Evolutionary conservation across 352 stramenopile species (phyloP).

Genomic region (Globisporangium emineosum): DNA sequence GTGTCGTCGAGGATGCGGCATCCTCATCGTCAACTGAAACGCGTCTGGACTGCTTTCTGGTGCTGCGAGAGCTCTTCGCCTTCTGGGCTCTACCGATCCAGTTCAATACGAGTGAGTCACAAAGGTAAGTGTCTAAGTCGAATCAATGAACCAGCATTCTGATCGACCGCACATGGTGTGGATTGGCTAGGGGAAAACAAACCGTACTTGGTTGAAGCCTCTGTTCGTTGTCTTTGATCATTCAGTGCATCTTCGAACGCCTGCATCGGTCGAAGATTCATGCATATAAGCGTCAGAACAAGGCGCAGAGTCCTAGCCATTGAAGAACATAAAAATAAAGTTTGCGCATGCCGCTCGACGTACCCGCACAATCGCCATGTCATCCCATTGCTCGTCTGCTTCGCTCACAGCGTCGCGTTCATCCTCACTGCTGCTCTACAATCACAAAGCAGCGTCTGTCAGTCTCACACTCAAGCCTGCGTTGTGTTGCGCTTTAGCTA

Average conservation of each 20-base stretch:
- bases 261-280: constrained; percentile 18
- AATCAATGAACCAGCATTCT: not conserved
- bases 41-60: constrained; percentile 24
- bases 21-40: constrained; percentile 24
- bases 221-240: constrained; percentile 31
- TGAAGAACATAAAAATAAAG: not conserved
- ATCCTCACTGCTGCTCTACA: constrained; percentile 46
- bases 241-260: constrained; percentile 69
- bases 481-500: no score
- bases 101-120: not conserved
- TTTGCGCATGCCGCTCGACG: not conserved
- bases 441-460: not conserved
- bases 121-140: not conserved
- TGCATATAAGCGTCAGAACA: not conserved
- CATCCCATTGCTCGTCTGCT: constrained; percentile 68
- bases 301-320: not conserved
- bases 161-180: not conserved
- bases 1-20: constrained; percentile 8
- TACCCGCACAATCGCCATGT: constrained; percentile 80
- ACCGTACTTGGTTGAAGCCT: constrained; percentile 4
- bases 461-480: not conserved
- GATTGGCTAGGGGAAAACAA: not conserved
- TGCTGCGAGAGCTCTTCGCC: constrained; percentile 13
- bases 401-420: constrained; percentile 19
- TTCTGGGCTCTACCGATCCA: constrained; percentile 23